phyloP scores from a whole-genome alignment of 148 eudicot genomes.

The Camellia granthamiana region DNA sequence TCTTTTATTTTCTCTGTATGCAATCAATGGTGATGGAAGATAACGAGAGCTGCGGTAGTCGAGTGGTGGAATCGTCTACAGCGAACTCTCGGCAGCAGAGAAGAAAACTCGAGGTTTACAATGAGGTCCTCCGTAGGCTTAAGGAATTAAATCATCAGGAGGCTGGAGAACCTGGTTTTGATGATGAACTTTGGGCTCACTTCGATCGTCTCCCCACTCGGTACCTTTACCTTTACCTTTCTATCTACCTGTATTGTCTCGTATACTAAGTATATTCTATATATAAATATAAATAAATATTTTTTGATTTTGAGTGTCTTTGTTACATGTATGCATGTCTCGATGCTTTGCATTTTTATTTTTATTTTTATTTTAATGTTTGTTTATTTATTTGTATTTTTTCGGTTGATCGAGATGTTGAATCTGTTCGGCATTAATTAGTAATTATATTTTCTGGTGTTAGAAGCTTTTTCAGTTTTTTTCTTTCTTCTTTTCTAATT shows the following conservation, averaged over 20 bases:
- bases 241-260: neutral
- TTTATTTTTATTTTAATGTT: neutral
- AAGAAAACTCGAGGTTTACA: constrained; percentile 75
- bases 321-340: neutral
- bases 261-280: neutral
- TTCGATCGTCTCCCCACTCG: constrained; percentile 88
- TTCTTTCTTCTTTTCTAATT: neutral
- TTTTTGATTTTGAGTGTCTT: neutral
- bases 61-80: constrained; percentile 49
- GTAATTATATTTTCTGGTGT: neutral
- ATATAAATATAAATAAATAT: neutral
- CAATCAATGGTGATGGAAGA: constrained; percentile 73
- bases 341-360: neutral
- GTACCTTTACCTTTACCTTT: constrained; percentile 26
- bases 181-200: constrained; percentile 84
- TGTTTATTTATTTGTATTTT: neutral
- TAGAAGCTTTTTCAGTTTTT: neutral
- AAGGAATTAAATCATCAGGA: constrained; percentile 56
- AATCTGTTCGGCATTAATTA: neutral
- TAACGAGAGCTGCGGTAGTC: constrained; percentile 72
- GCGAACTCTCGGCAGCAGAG: constrained; percentile 41
- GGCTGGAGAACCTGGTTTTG: constrained; percentile 51
- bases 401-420: neutral
- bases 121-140: constrained; percentile 75
- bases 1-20: neutral